Evolutionary conservation across 2,329 filamentous ascomycete species (phyloP), one percentile per base, ranked within the genome.

Genomic region (Fusarium graminum): DNA sequence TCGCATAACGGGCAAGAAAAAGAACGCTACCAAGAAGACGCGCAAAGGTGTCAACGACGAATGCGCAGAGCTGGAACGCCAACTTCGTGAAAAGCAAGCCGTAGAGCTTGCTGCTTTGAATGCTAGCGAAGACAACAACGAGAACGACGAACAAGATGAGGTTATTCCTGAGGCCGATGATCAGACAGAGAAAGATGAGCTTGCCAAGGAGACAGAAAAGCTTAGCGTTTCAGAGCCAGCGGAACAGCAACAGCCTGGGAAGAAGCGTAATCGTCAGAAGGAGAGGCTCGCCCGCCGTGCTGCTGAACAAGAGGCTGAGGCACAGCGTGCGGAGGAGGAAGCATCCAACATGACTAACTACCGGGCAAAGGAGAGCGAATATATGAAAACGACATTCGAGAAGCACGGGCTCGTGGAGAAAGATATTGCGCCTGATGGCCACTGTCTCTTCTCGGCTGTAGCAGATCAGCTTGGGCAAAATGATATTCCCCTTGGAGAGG

Each of bases 1-100:
- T 49, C 89, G 90, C 60, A 89, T 96, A 74, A 97, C 92, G 7
- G 93, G 91, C 80, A 98, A 97, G 85, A 99, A 97, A 84, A 98
- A 97, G 83, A 90, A 92, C 70, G 94, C 95, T 16, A 96, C 91
- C 44, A 99, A 98, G 80, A 93, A 88, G 87, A 94, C 85, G 70
- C 87, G 82, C 73, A 92, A 90, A 76, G 89, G 90, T 28, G 83
- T 94, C 74, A 92, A 91, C 39, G 84, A 90, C 51, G 92, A 94
- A 75, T 93, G 92, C 69, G 90, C 90, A 61, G 83, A 86, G 52
- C 81, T 93, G 67, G 91, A 94, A 76, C 81, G 86, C 9, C 79
- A 86, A 54, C 75, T 92, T 40, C 88, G 86, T 64, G 89, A 91
- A 72, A 83, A 85, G 67, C 92, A 95, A 54, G 85, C 83, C 12